Percentiles rank a stretch among this genome's conserved stretches.
phyloP scores from a whole-genome alignment of 345 rosid species.

The Rhizophora mangle region DNA sequence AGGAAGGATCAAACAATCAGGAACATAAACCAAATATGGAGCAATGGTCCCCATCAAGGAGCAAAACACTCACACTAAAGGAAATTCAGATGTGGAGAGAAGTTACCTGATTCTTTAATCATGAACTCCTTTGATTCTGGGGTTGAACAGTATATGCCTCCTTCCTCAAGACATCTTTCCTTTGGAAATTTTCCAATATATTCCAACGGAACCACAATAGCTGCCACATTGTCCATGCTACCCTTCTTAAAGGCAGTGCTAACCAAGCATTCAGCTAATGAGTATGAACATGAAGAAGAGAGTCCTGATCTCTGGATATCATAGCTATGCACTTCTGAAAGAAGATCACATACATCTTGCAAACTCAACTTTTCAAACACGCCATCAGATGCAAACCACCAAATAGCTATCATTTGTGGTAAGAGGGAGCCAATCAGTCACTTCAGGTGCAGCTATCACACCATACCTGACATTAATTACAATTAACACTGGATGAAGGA shows the following conservation, averaged over 20 bases:
- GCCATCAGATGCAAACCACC: conserved; percentile 96
- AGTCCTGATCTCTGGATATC: conserved; percentile 37
- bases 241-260: conserved; percentile 71
- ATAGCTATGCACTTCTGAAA: conserved; percentile 53
- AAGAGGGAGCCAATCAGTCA: conserved; percentile 74
- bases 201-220: conserved; percentile 68
- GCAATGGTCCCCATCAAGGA: conserved; percentile 3
- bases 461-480: conserved; percentile 53
- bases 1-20: too few species aligned
- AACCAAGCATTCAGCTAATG: conserved; percentile 79
- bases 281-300: conserved; percentile 61
- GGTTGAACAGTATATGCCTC: conserved; percentile 32
- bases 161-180: conserved; percentile 37
- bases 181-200: conserved; percentile 34
- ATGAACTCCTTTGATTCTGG: conserved; percentile 30
- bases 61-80: conserved; percentile 10
- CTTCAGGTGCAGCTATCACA: conserved; percentile 86
- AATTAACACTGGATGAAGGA: neutral
- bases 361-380: conserved; percentile 72
- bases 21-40: neutral
- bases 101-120: conserved; percentile 46
- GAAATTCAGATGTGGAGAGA: conserved; percentile 14
- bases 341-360: conserved; percentile 77
- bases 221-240: conserved; percentile 85
- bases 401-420: conserved; percentile 70